Conservation (phyloP, 2,329 filamentous ascomycete genomes). For the Ophiocordyceps australis region DNA sequence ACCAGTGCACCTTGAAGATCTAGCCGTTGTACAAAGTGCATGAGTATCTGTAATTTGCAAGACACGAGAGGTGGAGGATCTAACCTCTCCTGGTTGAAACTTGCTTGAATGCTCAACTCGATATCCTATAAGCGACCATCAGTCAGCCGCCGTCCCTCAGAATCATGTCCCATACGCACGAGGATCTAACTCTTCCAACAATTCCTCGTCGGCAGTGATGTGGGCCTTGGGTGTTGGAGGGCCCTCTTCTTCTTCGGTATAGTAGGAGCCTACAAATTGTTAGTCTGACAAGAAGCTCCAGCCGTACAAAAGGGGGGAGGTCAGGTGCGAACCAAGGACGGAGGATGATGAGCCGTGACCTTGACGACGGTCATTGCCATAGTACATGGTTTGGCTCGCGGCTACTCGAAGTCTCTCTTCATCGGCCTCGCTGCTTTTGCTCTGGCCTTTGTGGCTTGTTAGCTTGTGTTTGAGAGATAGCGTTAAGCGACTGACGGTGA, state of each 20-base stretch:
- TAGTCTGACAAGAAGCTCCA: too few species aligned
- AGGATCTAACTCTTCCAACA: slow-evolving; percentile 13
- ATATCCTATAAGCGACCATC: slow-evolving; percentile 13
- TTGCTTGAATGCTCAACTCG: slow-evolving; percentile 16
- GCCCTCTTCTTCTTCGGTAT: slow-evolving; percentile 10
- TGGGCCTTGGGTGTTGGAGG: slow-evolving; percentile 6
- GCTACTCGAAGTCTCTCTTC: slow-evolving; percentile 5
- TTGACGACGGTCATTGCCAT: too few species aligned
- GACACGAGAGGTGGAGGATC: slow-evolving; percentile 1
- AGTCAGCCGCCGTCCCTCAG: not conserved
- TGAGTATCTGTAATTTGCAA: slow-evolving; percentile 1
- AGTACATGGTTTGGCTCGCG: slow-evolving; percentile 5
- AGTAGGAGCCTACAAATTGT: too few species aligned
- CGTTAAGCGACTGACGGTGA: too few species aligned
- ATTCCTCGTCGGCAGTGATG: slow-evolving; percentile 3
- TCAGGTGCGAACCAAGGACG: too few species aligned
- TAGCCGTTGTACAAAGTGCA: slow-evolving; percentile 5
- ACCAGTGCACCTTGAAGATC: slow-evolving; percentile 39
- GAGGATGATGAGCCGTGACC: too few species aligned
- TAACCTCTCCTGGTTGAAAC: slow-evolving; percentile 23
- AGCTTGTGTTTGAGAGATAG: too few species aligned
- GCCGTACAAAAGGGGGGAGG: too few species aligned
- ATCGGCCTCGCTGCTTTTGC: slow-evolving; percentile 1
- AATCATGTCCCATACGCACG: slow-evolving; percentile 10
- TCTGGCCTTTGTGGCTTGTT: too few species aligned